Conservation (phyloP, 2,329 filamentous ascomycete species). For the Aspergillus cejpii region DNA sequence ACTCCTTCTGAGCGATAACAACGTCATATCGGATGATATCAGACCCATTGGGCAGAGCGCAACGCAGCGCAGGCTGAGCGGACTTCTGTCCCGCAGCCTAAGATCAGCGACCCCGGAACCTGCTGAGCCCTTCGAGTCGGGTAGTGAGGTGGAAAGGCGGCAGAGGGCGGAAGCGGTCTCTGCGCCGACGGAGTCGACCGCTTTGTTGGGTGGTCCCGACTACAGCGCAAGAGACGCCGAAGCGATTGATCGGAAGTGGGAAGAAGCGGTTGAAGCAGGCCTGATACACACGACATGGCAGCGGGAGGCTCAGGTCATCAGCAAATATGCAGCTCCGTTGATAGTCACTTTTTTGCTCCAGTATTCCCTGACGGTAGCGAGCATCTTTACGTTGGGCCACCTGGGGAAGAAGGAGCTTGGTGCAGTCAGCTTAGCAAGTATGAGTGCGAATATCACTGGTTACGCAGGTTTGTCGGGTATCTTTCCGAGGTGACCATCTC, state of each 20-base stretch:
- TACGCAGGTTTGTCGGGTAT: conserved; percentile 42
- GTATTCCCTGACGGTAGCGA: conserved; percentile 76
- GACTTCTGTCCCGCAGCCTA: conserved; percentile 12
- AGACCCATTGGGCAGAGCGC: conserved; percentile 14
- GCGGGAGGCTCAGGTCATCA: conserved; percentile 75
- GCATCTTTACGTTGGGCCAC: conserved; percentile 70
- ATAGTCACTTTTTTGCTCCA: conserved; percentile 71
- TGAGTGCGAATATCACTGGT: conserved; percentile 74
- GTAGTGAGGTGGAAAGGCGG: conserved; percentile 5
- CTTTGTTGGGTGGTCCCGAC: conserved; percentile 43
- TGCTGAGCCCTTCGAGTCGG: conserved; percentile 4
- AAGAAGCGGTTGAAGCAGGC: conserved; percentile 73
- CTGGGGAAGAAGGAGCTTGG: conserved; percentile 65
- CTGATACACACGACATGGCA: conserved; percentile 86
- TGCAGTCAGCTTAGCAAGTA: conserved; percentile 62
- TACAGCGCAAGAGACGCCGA: conserved; percentile 48
- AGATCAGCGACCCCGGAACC: conserved; percentile 3
- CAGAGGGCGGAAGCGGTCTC: conserved; percentile 5
- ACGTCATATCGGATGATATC: conserved; percentile 51
- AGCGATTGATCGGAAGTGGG: conserved; percentile 67
- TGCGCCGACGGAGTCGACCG: conserved; percentile 42
- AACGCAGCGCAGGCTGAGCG: conserved; percentile 23
- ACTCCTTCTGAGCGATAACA: conserved; percentile 54
- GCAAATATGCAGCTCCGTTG: conserved; percentile 62
- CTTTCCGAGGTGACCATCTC: neutral